Evolutionary conservation across 805 yeast genomes (phyloP), one percentile per base, ranked within the genome.

Genomic region (Citeromyces nyonsensis): DNA sequence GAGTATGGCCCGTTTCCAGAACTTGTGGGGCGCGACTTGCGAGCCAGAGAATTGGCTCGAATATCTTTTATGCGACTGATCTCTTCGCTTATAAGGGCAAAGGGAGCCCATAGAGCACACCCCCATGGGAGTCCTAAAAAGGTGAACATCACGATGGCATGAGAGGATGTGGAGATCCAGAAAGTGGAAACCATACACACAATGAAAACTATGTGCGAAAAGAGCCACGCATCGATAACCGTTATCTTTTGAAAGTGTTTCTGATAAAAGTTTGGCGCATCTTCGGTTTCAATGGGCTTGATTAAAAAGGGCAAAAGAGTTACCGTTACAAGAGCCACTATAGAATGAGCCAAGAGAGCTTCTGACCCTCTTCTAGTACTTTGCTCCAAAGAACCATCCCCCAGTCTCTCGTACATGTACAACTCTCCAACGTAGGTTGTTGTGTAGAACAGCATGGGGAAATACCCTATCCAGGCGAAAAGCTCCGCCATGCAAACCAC

Each of bases 391-490:
- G 66, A 36, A 5, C 31, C 32, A 27, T 44, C 48, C 15, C 46
- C 45, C 4, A 69, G 57, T 10, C 43, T 36, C 35, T 66, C 66
- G 28, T 46, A 54, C 24, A 57, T 51, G 48, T 68, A 71, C 10
- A 73, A 49, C 36, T 69, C 78, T 0, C 77, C 77, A 11, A 73
- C 78, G 46, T 71, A 73, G 0, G 78, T 70, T 3, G 80, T 67
- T 3, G 78, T 71, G 42, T 73, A 73, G 38, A 73, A 73, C 20
- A 73, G 44, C 66, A 73, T 62, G 2, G 77, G 76, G 50, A 73
- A 73, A 52, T 75, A 73, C 1, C 78, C 78, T 28, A 73, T 64
- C 80, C 80, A 73, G 1, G 79, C 79, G 47, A 68, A 68, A 36
- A 73, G 66, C 45, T 73, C 76, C 2, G 72, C 69, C 33, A 50